Percentiles rank a stretch among this genome's conserved stretches.
Evolutionary conservation across 2,329 filamentous ascomycete species (phyloP).

Genomic region (Balansia obtecta): DNA sequence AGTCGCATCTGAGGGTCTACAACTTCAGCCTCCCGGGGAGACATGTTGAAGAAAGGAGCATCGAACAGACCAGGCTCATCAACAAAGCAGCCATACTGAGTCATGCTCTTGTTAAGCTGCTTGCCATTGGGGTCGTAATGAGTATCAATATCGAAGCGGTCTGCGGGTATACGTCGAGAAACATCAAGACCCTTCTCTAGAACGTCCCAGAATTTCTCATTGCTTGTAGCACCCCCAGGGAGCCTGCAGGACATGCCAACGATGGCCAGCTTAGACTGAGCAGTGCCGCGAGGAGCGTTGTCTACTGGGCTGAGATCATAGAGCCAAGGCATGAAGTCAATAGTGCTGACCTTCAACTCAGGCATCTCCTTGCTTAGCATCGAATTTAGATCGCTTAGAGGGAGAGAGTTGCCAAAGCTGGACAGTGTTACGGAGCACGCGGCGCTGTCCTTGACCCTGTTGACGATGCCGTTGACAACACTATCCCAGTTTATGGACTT

Average conservation of each 20-base stretch:
- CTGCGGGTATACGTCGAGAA: conserved; percentile 43
- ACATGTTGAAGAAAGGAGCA: conserved; percentile 69
- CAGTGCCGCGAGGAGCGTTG: neutral
- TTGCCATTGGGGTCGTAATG: conserved; percentile 56
- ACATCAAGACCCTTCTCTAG: conserved; percentile 45
- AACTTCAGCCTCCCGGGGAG: conserved; percentile 57
- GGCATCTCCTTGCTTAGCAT: neutral
- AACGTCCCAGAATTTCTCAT: conserved; percentile 12
- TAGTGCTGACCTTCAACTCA: neutral
- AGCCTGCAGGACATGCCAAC: conserved; percentile 47
- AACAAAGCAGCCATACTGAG: conserved; percentile 55
- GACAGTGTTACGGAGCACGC: neutral
- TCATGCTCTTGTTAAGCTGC: conserved; percentile 52
- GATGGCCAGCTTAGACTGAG: conserved; percentile 59
- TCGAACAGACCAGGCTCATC: conserved; percentile 62
- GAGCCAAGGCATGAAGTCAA: neutral
- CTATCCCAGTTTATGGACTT: conserved; percentile 6
- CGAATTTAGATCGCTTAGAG: neutral
- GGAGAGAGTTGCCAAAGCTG: conserved; percentile 3
- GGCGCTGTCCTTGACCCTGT: neutral
- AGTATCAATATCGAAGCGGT: conserved; percentile 52
- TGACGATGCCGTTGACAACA: conserved; percentile 5
- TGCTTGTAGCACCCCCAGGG: conserved; percentile 27
- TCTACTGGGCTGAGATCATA: neutral
- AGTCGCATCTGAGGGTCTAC: conserved; percentile 65